Evolutionary conservation across 257 asterid genomes (phyloP), one percentile per base, ranked within the genome.

Genomic region (Apocynum venetum): DNA sequence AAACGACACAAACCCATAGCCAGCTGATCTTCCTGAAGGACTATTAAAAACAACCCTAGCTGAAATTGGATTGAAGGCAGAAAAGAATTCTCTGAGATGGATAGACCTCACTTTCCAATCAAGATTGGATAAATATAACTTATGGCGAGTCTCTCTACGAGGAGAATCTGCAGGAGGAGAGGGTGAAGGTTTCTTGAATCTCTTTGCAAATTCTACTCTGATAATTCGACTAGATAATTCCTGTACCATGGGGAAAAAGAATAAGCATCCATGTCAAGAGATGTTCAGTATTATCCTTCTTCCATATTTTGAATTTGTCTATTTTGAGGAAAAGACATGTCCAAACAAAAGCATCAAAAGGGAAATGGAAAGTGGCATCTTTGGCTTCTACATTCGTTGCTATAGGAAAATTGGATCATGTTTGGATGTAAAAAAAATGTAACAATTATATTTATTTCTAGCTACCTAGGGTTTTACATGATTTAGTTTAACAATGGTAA

Each of bases 71-170:
- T 79, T 91, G 84, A 78, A 86, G 74, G 91, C 79, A 6, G 92
- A 82, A 78, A 94, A 90, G 9, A 94, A 86, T 38, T 94, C 94
- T 35, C 93, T 89, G 56, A 94, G 97, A 81, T 86, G 74, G 74
- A 71, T 90, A 57, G 97, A 89, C 86, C 98, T 91, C 85, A 80
- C 94, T 87, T 94, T 92, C 98, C 98, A 92, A 31, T 91, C 89
- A 76, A 94, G 97, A 84, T 94, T 94, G 17, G 97, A 92, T 25
- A 88, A 91, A 60, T 91, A 92, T 63, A 94, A 85, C 78, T 80
- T 84, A 80, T 92, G 87, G 59, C 86, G 86, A 1, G 89, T 80
- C 79, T 91, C 91, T 77, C 85, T 84, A 4, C 55, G 79, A 41
- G 91, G 81, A 75, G 88, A 81, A 56, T 43, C 72, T n/a, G 35